These are phyloP conservation scores for Pseudozyma thailandica DNA, from an alignment of 1,284 basidiomycete genomes.

Conservation along the genomic window DNA sequence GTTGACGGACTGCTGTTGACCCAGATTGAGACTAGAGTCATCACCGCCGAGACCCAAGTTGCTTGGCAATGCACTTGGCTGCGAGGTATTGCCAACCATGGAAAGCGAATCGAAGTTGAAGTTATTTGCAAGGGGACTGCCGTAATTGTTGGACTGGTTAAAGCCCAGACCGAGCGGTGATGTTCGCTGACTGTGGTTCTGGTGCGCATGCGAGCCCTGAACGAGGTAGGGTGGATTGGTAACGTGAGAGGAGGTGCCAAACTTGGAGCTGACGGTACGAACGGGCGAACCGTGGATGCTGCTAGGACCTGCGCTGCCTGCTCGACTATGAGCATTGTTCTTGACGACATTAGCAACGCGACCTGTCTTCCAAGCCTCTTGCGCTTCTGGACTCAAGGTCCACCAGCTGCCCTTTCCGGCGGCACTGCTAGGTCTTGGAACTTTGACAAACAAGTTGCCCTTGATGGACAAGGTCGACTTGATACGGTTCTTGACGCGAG, in stretches of 20 bases:
- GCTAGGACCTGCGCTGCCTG: conserved; percentile 52
- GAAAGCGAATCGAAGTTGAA: conserved; percentile 43
- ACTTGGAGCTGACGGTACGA: conserved; percentile 49
- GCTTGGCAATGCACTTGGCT: conserved; percentile 31
- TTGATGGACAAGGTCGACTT: conserved; percentile 67
- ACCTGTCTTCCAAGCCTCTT: conserved; percentile 62
- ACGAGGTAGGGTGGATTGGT: conserved; percentile 50
- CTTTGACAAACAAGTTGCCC: conserved; percentile 65
- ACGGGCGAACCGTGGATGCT: conserved; percentile 53
- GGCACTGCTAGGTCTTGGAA: conserved; percentile 59
- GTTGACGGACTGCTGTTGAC: conserved; percentile 12
- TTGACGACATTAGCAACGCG: conserved; percentile 61
- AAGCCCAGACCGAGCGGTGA: conserved; percentile 47
- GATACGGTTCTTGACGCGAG: conserved; percentile 66
- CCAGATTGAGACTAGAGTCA: conserved; percentile 9
- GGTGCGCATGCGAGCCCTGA: conserved; percentile 38
- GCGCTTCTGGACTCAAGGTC: conserved; percentile 64
- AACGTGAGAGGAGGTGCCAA: conserved; percentile 36
- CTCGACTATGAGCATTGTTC: conserved; percentile 50
- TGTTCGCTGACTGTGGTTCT: conserved; percentile 50
- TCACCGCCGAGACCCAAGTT: conserved; percentile 26
- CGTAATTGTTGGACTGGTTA: conserved; percentile 23
- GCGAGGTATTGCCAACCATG: conserved; percentile 10
- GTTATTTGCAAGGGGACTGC: conserved; percentile 44
- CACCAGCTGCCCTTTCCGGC: conserved; percentile 66